Conservation (phyloP, 495 filamentous ascomycete species). For the Tuber calosporum region DNA sequence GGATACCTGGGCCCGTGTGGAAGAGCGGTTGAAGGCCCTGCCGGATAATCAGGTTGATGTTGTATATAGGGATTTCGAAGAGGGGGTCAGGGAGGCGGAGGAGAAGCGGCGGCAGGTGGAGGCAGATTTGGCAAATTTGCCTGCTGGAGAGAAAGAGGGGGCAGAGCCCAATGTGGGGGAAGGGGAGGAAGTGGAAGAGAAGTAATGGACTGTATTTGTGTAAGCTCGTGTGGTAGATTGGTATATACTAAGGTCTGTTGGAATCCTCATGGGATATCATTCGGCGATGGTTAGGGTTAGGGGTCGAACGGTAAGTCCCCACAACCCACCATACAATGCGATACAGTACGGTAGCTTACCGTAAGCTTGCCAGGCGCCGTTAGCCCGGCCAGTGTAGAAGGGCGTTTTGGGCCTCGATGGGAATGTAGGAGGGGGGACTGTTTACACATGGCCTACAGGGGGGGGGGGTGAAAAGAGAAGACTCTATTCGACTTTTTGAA, state of each 20-base stretch:
- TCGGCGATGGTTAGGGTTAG: not conserved
- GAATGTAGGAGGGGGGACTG: not conserved
- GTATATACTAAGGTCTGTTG: not conserved
- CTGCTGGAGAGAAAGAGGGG: constrained; percentile 10
- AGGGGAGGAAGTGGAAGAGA: not conserved
- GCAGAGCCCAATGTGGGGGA: not conserved
- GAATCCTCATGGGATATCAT: constrained; percentile 8
- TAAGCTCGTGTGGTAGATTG: not conserved
- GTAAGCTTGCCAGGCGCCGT: not conserved
- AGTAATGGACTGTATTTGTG: constrained; percentile 8
- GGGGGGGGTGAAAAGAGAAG: not conserved
- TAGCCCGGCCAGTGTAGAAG: not conserved
- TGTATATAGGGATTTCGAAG: constrained; percentile 35
- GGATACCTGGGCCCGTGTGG: constrained; percentile 59
- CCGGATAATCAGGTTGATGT: constrained; percentile 38
- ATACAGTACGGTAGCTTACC: not conserved
- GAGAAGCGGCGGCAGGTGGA: constrained; percentile 8
- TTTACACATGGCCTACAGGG: not conserved
- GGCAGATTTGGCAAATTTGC: constrained; percentile 7
- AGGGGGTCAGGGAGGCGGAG: constrained; percentile 11
- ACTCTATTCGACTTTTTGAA: not conserved
- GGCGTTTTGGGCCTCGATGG: not conserved
- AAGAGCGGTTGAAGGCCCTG: constrained; percentile 38
- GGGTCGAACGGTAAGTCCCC: too few species aligned
- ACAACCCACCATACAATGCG: not conserved